These are phyloP conservation scores for Fusarium torulosum DNA, from an alignment of 2,329 filamentous ascomycete genomes.

Conservation along the genomic window DNA sequence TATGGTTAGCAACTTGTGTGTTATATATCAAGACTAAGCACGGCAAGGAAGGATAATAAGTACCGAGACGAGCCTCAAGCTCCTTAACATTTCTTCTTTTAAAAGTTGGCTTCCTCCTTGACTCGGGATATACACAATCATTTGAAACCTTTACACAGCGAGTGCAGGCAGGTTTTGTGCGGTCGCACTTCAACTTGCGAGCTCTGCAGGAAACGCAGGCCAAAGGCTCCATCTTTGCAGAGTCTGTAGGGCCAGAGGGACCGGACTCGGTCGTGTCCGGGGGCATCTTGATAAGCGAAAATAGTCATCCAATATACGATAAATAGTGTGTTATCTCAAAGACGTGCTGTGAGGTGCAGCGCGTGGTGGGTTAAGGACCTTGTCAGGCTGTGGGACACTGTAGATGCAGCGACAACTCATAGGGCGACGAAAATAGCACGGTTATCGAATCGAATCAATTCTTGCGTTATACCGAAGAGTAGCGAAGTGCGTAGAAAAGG, in stretches of 20 bases:
- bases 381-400: conserved; percentile 1
- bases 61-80: conserved; percentile 88
- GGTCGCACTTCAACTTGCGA: conserved; percentile 90
- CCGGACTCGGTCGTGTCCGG: conserved; percentile 44
- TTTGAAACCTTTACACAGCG: conserved; percentile 81
- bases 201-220: conserved; percentile 87
- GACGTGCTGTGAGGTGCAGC: neutral
- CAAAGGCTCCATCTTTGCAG: conserved; percentile 62
- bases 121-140: conserved; percentile 89
- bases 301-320: conserved; percentile 32
- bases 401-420: neutral
- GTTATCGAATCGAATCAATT: too few species aligned
- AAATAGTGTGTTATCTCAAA: neutral
- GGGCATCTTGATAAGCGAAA: conserved; percentile 30
- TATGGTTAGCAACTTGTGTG: conserved; percentile 19
- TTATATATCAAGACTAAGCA: neutral
- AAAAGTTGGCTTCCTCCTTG: conserved; percentile 86
- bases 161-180: conserved; percentile 80
- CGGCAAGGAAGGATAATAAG: conserved; percentile 32
- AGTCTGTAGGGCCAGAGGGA: conserved; percentile 29
- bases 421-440: too few species aligned
- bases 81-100: conserved; percentile 93
- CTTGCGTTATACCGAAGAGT: conserved; percentile 3
- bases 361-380: neutral
- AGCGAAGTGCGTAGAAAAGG: neutral